Evolutionary conservation across 169 alveolate species (phyloP).

Genomic region (Perkinsus olseni): DNA sequence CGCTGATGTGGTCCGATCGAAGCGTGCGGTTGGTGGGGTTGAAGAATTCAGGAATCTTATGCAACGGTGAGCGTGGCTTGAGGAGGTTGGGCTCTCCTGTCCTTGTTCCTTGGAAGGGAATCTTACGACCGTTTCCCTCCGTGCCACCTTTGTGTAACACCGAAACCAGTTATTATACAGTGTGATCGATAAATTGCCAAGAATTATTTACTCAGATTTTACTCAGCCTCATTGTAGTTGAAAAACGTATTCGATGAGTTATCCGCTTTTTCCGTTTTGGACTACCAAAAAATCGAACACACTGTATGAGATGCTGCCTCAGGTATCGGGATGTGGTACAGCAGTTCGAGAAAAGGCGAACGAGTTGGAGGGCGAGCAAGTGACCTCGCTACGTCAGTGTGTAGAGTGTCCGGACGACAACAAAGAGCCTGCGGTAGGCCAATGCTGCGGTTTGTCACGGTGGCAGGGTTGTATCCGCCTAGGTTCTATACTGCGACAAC

Average conservation of each 20-base stretch:
- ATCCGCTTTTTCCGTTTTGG: no score
- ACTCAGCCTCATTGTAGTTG: no score
- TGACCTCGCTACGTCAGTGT: neutral
- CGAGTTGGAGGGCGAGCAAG: neutral
- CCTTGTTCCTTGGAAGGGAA: no score
- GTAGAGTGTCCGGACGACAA: neutral
- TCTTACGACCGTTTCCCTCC: no score
- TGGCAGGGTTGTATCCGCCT: neutral
- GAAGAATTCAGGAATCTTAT: constrained; percentile 34
- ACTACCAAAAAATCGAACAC: no score
- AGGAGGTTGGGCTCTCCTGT: no score
- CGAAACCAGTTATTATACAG: no score
- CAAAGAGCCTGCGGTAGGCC: neutral
- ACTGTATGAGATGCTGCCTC: neutral
- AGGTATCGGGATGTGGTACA: neutral
- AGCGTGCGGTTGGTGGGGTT: constrained; percentile 17
- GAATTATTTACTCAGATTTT: neutral
- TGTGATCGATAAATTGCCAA: constrained; percentile 21
- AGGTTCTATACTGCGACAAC: constrained; percentile 20
- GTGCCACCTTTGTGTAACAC: no score
- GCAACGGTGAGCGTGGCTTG: constrained; percentile 11
- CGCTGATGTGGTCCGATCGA: constrained; percentile 1
- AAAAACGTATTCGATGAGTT: no score
- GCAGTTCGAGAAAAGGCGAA: neutral
- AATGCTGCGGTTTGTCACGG: neutral